Base-by-base conservation (phyloP, 768 basidiomycete species). In the Pseudohyphozyma bogoriensis region DNA sequence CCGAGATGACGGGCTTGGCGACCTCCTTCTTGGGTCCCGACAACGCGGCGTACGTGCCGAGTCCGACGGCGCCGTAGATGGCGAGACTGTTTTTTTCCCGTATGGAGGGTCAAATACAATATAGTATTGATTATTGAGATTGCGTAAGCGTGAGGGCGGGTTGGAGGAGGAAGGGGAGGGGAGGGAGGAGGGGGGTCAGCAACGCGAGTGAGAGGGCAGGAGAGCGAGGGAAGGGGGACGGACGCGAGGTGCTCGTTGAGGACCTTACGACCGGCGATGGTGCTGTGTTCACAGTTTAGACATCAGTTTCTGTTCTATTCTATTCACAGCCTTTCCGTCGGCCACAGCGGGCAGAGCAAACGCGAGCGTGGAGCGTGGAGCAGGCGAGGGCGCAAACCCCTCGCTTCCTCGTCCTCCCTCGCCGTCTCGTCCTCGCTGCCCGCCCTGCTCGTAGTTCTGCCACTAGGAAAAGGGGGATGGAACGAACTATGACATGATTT, bases 161-260 rank as follows among this genome's bases (percentile, higher is more conserved):
- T 7, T 42, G 40, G 18, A 18, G 37, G 46, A 29, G 32, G 8
- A 24, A 29, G 49, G 28, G 11, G 46, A 10, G 46, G 22, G n/a
- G 22, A 47, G 46, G 22, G 46, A n/a, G n/a, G 46, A 12, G 46
- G 22, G 22, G 10, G 22, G 46, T 47, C 22, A n/a, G 11, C 11
- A 47, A 12, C 12, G 46, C 11, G 46, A 10, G 46, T n/a, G 46
- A 24, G 28, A n/a, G 10, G 46, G 26, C 9, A 18, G 13, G 49
- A 10, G 6, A 28, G 32, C 11, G n/a, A 26, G n/a, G 28, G 32
- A 22, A 29, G 16, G 32, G 24, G 13, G 10, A 24, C 9, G 12
- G 12, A 50, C 49, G 49, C 49, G 16, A 52, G 22, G 51, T 22
- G 31, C 39, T 36, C 51, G 51, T 52, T 52, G n/a, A 52, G 33